Evolutionary conservation across 139 green algal genomes (phyloP).

Genomic region (Closterium sp.): DNA sequence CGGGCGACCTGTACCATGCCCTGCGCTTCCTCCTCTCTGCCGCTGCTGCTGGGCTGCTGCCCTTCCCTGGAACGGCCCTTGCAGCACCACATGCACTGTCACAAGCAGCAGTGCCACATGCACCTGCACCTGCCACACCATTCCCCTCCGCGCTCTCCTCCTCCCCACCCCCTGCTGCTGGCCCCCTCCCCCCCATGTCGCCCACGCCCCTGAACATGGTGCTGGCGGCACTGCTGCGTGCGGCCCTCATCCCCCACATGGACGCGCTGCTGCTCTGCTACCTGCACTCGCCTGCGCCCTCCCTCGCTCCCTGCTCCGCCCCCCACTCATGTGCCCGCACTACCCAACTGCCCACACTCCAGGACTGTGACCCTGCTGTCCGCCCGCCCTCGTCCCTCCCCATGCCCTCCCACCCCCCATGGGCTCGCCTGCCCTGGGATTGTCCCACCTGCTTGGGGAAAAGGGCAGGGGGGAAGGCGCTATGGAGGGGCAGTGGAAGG

Average conservation of each 20-base stretch:
- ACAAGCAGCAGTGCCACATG: not conserved
- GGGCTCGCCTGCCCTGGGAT: not conserved
- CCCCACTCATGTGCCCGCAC: not conserved
- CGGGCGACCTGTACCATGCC: not conserved
- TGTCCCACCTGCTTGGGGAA: not conserved
- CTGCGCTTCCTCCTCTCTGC: not conserved
- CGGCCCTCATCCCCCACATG: not conserved
- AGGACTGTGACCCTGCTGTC: not conserved
- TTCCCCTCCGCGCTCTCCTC: not conserved
- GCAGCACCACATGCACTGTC: not conserved
- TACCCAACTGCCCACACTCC: too few species aligned
- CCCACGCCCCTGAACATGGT: not conserved
- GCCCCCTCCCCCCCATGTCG: not conserved
- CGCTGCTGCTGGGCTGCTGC: not conserved
- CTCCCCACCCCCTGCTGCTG: not conserved
- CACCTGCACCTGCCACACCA: not conserved
- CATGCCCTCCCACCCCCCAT: not conserved
- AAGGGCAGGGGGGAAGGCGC: not conserved
- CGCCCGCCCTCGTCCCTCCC: not conserved
- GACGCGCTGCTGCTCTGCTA: not conserved
- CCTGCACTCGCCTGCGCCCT: not conserved
- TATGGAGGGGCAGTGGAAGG: not conserved
- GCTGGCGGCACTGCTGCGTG: not conserved
- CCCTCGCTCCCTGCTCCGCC: not conserved
- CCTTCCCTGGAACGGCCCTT: not conserved